Base-by-base conservation (phyloP, 2,329 filamentous ascomycete species). In the Fusarium sp. region DNA sequence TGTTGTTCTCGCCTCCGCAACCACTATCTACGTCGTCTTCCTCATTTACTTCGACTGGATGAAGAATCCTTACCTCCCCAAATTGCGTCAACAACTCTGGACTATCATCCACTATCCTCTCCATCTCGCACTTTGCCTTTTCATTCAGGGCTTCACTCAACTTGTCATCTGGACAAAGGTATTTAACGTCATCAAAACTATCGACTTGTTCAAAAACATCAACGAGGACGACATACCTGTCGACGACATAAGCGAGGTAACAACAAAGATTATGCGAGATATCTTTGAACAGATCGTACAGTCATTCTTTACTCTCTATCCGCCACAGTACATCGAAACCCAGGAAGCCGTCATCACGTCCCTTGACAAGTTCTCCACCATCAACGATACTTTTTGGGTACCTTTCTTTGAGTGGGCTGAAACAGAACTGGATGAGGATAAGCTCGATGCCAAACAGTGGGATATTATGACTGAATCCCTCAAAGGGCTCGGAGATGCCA, bases 61-160 rank as follows among this genome's bases (percentile, higher is more conserved):
- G 76, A 89, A 89, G 73, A 87, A 87, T 51, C 84, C 88, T 61
- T 83, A 89, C 33, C 86, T 84, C 81, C 76, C 86, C 77, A 61
- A 82, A 76, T 80, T 87, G 45, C 83, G 86, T 6, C 89, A 91
- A 67, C 86, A 89, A 51, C 77, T 88, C 53, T 89, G 86, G 86
- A 82, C 84, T 0, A 58, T 81, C 3, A 75, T 88, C 1, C 89
- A 91, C 77, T 86, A 90, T 62, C 88, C 88, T 1, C 87, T 91
- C 70, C 88, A 91, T 67, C 82, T 90, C 3, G 80, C 85, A 8
- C 83, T 91, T 33, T 84, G 89, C 15, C 83, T 91, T 8, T 83
- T 90, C n/a, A 84, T 89, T 44, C 88, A 90, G 71, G 89, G 87
- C 15, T 81, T 84, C 38, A 87, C 87, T 8, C 87, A 90, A 67